Percentiles rank a stretch among this genome's conserved stretches.
These are phyloP conservation scores for Pichia kudriavzevii DNA, from an alignment of 1,139 yeast genomes.

Conservation along the genomic window DNA sequence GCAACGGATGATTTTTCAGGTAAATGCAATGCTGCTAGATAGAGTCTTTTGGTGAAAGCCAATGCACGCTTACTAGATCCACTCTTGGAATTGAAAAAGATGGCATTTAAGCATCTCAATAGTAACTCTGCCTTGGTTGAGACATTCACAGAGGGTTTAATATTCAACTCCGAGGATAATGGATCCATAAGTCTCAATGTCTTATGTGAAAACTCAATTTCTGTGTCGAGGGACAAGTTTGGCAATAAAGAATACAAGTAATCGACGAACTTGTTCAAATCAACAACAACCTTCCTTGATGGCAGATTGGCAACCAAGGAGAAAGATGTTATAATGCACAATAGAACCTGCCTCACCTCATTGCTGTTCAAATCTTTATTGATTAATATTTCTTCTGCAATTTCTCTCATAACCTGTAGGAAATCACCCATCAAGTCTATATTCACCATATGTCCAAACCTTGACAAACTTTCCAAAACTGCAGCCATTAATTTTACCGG, in stretches of 20 bases:
- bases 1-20: conserved; percentile 89
- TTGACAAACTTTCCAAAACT: conserved; percentile 84
- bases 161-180: conserved; percentile 31
- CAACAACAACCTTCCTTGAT: conserved; percentile 55
- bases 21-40: conserved; percentile 57
- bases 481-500: conserved; percentile 71
- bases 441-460: conserved; percentile 87
- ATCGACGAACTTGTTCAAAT: conserved; percentile 63
- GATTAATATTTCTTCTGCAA: conserved; percentile 34
- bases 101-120: conserved; percentile 66
- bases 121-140: conserved; percentile 84
- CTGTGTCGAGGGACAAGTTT: conserved; percentile 69
- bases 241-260: conserved; percentile 63
- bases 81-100: conserved; percentile 71
- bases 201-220: conserved; percentile 78
- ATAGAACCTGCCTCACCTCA: conserved; percentile 60
- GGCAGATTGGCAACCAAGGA: conserved; percentile 73
- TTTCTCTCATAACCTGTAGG: conserved; percentile 78
- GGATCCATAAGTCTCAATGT: conserved; percentile 77
- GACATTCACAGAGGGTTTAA: conserved; percentile 70
- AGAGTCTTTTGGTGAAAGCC: conserved; percentile 76
- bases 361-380: conserved; percentile 21
- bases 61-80: conserved; percentile 68
- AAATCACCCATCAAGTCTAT: conserved; percentile 89
- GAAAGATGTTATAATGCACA: conserved; percentile 87